Percentiles rank a stretch among this genome's conserved stretches.
Evolutionary conservation across 208 protist genomes (phyloP).

Genomic region (Leishmania martiniquensis): DNA sequence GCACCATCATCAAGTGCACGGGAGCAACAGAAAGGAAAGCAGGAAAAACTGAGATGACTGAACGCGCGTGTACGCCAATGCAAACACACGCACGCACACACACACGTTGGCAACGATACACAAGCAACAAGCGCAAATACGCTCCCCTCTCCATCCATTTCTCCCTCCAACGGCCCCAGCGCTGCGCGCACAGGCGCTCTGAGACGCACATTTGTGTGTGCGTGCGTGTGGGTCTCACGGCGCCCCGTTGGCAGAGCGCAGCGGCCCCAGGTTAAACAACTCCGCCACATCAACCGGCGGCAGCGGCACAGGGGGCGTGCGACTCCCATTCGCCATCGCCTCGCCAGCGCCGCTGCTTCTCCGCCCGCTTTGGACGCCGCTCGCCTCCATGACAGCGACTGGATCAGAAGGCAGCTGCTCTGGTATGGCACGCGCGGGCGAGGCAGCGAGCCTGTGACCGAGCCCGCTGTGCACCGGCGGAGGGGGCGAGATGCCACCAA

Average conservation of each 20-base stretch:
- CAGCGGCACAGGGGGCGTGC: not conserved
- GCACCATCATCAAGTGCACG: not conserved
- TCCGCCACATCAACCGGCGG: slow-evolving; percentile 3
- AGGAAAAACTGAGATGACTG: not conserved
- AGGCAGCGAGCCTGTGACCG: not conserved
- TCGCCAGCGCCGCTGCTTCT: not conserved
- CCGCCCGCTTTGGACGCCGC: not conserved
- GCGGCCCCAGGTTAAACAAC: slow-evolving; percentile 13
- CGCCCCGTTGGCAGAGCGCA: not conserved
- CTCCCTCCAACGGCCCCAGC: not conserved
- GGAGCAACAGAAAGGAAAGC: not conserved
- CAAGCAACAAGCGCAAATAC: not conserved
- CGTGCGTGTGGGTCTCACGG: not conserved
- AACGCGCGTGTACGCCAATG: no score
- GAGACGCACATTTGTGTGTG: not conserved
- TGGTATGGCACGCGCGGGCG: slow-evolving; percentile 1
- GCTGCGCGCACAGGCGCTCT: not conserved
- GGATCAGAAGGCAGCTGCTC: not conserved
- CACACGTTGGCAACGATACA: no score
- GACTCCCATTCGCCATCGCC: not conserved
- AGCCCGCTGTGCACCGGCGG: not conserved
- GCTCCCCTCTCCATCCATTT: not conserved
- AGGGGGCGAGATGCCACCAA: not conserved
- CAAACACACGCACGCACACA: no score
- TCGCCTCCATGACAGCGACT: not conserved